Evolutionary conservation across 129 eudicot species (phyloP).

Genomic region (Pseudognaphalium luteoalbum): DNA sequence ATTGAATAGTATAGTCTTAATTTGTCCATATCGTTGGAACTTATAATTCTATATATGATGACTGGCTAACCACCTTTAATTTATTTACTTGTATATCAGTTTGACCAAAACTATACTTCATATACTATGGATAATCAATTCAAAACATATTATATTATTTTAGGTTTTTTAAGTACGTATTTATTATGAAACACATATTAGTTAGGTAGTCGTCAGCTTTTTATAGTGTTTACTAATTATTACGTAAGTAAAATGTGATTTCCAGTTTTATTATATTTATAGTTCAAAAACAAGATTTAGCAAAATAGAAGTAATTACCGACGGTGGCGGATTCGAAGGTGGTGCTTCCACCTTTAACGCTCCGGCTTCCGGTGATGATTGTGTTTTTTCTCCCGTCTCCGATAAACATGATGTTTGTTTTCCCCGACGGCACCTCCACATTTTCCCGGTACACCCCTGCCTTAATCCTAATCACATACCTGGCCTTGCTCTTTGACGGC

Average conservation of each 20-base stretch:
- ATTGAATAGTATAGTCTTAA: background rate
- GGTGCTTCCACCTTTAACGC: constrained; percentile 76
- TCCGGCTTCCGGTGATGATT: constrained; percentile 69
- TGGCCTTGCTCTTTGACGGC: constrained; percentile 54
- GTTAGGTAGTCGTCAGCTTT: no score
- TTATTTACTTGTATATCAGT: background rate
- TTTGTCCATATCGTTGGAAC: background rate
- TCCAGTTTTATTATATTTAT: no score
- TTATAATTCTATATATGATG: background rate
- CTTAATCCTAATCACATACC: constrained; percentile 78
- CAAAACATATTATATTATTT: no score
- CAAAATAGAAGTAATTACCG: constrained; percentile 43
- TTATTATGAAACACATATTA: no score
- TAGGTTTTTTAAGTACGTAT: no score
- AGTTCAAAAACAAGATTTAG: background rate
- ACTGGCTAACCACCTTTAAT: background rate
- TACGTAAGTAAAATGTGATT: background rate
- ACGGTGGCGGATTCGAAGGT: constrained; percentile 93
- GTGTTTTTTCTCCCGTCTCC: constrained; percentile 80
- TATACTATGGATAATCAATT: no score
- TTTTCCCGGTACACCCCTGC: constrained; percentile 83
- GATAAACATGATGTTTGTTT: constrained; percentile 73
- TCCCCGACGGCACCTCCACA: constrained; percentile 60
- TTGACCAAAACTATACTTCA: background rate
- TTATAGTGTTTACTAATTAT: background rate